phyloP scores from a whole-genome alignment of 129 eudicot species.

The Helianthus annuus region HanXRQr2.0-SUNRISE NC_035436.2:121278055-121278554 shows the following conservation, averaged over 20 bases:
- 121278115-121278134: not conserved
- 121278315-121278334: constrained; percentile 14
- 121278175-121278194: constrained; percentile 1
- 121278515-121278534: constrained; percentile 27
- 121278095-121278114: not conserved
- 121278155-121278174: constrained; percentile 8
- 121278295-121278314: not conserved
- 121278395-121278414: constrained; percentile 98
- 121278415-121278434: constrained; percentile 98
- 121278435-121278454: constrained; percentile 95
- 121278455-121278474: constrained; percentile 97
- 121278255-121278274: not conserved
- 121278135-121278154: not conserved
- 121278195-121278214: not conserved
- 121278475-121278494: constrained; percentile 88
- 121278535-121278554: constrained; percentile 22
- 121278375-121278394: constrained; percentile 83
- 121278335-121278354: constrained; percentile 97
- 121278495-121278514: constrained; percentile 70
- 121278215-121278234: not conserved
- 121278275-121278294: not conserved
- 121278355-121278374: constrained; percentile 97
- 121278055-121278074: not conserved
- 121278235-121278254: not conserved
- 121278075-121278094: not conserved